Percentiles rank a stretch among this genome's conserved stretches.
Evolutionary conservation across 2,329 filamentous ascomycete species (phyloP).

Genomic region (Biscogniauxia mediterranea): DNA sequence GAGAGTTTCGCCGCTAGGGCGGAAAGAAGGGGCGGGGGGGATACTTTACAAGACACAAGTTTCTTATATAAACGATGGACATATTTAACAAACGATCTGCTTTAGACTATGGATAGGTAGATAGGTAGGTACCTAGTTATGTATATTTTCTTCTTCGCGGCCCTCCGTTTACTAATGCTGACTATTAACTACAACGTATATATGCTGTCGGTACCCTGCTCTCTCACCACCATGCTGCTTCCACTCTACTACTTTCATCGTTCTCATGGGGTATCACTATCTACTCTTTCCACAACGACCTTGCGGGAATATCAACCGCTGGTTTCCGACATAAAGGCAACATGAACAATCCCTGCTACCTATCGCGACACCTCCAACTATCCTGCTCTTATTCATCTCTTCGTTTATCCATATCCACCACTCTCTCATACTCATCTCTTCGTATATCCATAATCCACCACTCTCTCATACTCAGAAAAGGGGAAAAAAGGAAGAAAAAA

Average conservation of each 20-base stretch:
- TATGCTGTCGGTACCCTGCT: neutral
- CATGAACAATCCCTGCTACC: neutral
- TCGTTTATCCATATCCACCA: neutral
- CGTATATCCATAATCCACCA: neutral
- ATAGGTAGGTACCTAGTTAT: no score
- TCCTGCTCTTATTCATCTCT: no score
- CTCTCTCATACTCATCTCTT: neutral
- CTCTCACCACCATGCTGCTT: neutral
- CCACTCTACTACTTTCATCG: neutral
- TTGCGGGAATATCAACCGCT: neutral
- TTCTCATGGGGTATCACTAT: neutral
- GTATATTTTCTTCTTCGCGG: no score
- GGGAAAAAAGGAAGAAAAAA: neutral
- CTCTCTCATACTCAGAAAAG: neutral
- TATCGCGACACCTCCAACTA: neutral
- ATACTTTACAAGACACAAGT: no score
- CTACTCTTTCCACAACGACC: neutral
- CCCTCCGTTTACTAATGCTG: neutral
- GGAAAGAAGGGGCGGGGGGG: no score
- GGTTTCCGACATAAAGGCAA: no score
- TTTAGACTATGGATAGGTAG: no score
- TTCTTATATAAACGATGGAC: no score
- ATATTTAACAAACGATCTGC: no score
- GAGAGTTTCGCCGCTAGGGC: no score
- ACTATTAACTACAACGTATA: neutral